Conservation (phyloP, 2,329 filamentous ascomycete species). For the Macrophomina phaseolina region DNA sequence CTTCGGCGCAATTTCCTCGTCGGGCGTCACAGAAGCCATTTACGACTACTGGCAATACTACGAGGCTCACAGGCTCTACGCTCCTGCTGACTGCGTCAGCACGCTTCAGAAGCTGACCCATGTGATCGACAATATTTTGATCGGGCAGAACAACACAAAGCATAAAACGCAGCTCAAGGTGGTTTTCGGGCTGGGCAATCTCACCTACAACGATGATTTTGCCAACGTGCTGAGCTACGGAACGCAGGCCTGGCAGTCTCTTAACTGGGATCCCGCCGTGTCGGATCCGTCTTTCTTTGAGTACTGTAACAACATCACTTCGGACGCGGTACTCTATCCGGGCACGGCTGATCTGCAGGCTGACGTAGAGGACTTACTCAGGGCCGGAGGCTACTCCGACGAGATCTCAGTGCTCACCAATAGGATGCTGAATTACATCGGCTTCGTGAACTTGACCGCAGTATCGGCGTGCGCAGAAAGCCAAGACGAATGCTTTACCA, state of each 20-base stretch:
- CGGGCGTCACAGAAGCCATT: slow-evolving; percentile 78
- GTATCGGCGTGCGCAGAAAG: slow-evolving; percentile 49
- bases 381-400: slow-evolving; percentile 54
- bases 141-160: slow-evolving; percentile 52
- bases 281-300: slow-evolving; percentile 56
- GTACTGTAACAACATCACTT: slow-evolving; percentile 64
- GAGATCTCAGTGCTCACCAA: slow-evolving; percentile 52
- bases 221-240: slow-evolving; percentile 52
- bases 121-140: slow-evolving; percentile 64
- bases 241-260: slow-evolving; percentile 59
- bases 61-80: slow-evolving; percentile 63
- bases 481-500: slow-evolving; percentile 60
- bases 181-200: slow-evolving; percentile 57
- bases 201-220: slow-evolving; percentile 61
- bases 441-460: slow-evolving; percentile 56
- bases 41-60: slow-evolving; percentile 75
- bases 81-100: slow-evolving; percentile 66
- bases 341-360: slow-evolving; percentile 44
- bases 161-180: slow-evolving; percentile 57
- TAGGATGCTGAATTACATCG: slow-evolving; percentile 62
- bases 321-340: slow-evolving; percentile 50
- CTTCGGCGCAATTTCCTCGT: slow-evolving; percentile 80
- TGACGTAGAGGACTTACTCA: slow-evolving; percentile 53
- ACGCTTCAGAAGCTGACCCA: slow-evolving; percentile 66
- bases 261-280: slow-evolving; percentile 65